Base-by-base conservation (phyloP, 176 grass and related monocot species). In the Ananas comosus region DNA sequence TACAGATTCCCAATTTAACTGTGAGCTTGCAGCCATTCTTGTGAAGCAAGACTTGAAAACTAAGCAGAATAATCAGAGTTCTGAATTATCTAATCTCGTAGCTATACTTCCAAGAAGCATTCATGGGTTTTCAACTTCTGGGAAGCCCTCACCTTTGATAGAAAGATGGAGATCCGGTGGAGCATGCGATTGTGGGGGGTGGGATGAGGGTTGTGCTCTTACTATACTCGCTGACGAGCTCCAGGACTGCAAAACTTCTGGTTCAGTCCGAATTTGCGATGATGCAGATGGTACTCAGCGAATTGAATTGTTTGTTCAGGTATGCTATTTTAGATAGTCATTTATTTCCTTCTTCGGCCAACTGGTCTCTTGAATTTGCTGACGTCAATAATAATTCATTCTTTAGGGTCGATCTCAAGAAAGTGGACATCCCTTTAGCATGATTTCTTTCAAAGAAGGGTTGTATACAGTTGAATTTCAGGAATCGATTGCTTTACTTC, bases 161-260 rank as follows among this genome's bases (percentile, higher is more conserved):
- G 74, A 99, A 64, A 84, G 95, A 86, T 99, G 95, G 95, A 91
- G 64, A 67, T 86, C 78, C 66, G 86, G 83, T 71, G 89, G 94
- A 76, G 65, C 70, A 53, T 99, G 95, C 51, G 95, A 99, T 57
- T 99, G 95, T 80, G 90, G 95, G 6, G 95, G 95, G 51, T 99
- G 95, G 95, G 95, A 99, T 75, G 90, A 94, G 78, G 95, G 95
- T 49, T 99, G 95, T 70, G 78, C 17, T 18, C 75, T 99, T 27
- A 82, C 82, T 65, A 48, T 91, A 68, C 78, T 99, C 21, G 83
- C 68, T 0, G 67, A 87, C 65, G 54, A 71, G 2, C 27, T 79
- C 25, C 66, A 64, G 23, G 70, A 82, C 47, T 74, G 57, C 24
- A 77, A 65, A 10, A 18, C 8, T 61, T 48, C n/a, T 52, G 49